Base-by-base conservation (phyloP, 2,329 filamentous ascomycete species). In the Alternaria atra region DNA sequence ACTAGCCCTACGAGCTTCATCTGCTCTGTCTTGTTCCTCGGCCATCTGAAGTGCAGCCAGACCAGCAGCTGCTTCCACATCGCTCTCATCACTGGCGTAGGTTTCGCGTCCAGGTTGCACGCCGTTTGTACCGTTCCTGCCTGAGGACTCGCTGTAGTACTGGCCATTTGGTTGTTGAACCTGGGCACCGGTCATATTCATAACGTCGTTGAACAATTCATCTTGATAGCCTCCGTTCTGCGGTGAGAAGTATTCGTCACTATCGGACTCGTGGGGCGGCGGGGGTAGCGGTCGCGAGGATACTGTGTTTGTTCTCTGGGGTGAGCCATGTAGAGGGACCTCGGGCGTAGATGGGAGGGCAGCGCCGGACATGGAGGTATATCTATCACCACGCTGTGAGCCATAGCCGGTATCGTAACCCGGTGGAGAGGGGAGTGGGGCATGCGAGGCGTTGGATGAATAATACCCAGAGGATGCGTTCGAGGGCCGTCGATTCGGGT, bases 61-160 rank as follows among this genome's bases (percentile, higher is more conserved):
- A 15, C 95, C 94, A 61, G 92, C 92, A 39, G 91, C 89, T 20
- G 91, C 94, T 77, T 97, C 94, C 0, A 91, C 89, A 73, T 98
- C 94, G 73, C 93, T 96, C 51, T 96, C 93, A 55, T 94, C 91
- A 64, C 84, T 79, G 3, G 69, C 66, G 55, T 77, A 79, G 9
- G 64, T 69, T 5, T 74, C 70, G 42, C 70, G 69, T 6, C 57
- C 60, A 30, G 71, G 55, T 81, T 7, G 64, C 80, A 73, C 65
- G 3, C 83, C 84, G 67, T 89, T 87, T 1, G 81, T 80, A 67
- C 76, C 69, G 73, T 79, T 73, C 62, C 70, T 60, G 7, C 71
- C 69, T 3, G 72, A 68, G 4, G 60, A 42, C 20, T 71, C 29
- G 34, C 64, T 57, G 32, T 77, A 74, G 61, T 76, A 74, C 39